Conservation (phyloP, 108 stramenopile species). For the Stephanodiscus triporus region DNA sequence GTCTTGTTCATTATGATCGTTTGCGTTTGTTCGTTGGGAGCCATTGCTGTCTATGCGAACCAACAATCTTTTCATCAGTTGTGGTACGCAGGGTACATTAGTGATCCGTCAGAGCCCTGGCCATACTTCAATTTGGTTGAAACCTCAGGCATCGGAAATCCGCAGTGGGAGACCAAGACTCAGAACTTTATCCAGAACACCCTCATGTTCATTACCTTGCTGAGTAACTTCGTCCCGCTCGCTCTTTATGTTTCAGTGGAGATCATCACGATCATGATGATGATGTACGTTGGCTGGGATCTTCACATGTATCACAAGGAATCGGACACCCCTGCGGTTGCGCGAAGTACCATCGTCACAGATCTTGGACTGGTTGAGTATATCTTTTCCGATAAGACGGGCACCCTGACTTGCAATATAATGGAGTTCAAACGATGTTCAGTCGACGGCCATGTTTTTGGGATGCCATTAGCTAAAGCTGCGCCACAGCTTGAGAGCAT, state of each 20-base stretch:
- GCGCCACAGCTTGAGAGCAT: conserved; percentile 21
- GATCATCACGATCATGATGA: conserved; percentile 69
- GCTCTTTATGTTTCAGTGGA: conserved; percentile 91
- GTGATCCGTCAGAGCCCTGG: conserved; percentile 62
- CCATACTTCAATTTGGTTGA: conserved; percentile 65
- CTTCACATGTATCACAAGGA: conserved; percentile 91
- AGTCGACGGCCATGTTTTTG: conserved; percentile 88
- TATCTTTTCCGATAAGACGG: conserved; percentile 96
- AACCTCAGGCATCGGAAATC: conserved; percentile 29
- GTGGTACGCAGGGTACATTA: conserved; percentile 68
- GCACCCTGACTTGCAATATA: conserved; percentile 97
- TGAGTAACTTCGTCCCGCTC: conserved; percentile 91
- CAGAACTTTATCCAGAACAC: conserved; percentile 74
- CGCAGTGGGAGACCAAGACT: conserved; percentile 54
- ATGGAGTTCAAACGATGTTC: conserved; percentile 98
- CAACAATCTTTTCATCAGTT: conserved; percentile 52
- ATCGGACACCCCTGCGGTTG: conserved; percentile 84
- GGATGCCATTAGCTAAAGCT: conserved; percentile 74
- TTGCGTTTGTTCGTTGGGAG: conserved; percentile 58
- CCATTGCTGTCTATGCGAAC: conserved; percentile 39
- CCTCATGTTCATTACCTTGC: conserved; percentile 79
- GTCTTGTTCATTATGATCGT: conserved; percentile 86
- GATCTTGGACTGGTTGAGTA: conserved; percentile 96
- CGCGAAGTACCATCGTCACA: conserved; percentile 84
- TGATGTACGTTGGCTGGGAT: conserved; percentile 82